Evolutionary conservation across 1,139 yeast species (phyloP).

Genomic region (Candida mesenterica): DNA sequence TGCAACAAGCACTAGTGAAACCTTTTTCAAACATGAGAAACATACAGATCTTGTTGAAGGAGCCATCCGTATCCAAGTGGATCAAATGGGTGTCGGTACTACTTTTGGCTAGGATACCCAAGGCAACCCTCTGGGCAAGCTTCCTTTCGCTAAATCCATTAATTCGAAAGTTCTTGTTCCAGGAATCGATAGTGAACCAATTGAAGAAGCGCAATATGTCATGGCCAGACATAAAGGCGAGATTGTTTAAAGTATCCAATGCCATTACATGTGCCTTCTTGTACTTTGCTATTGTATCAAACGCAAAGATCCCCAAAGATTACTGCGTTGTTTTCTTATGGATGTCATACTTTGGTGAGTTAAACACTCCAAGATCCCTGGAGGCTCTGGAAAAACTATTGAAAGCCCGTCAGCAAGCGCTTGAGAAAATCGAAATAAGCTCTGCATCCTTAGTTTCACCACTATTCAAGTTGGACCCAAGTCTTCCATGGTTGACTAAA

Average conservation of each 20-base stretch:
- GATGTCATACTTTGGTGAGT: conserved; percentile 32
- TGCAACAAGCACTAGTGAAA: too few species aligned
- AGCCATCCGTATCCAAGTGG: conserved; percentile 22
- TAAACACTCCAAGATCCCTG: conserved; percentile 37
- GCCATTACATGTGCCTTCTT: conserved; percentile 27
- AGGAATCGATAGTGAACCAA: conserved; percentile 1
- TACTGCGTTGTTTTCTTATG: conserved; percentile 37
- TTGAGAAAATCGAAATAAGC: conserved; percentile 4
- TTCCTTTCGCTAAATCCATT: conserved; percentile 35
- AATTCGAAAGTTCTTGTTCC: conserved; percentile 16
- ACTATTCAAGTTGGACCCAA: background rate
- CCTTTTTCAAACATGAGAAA: too few species aligned
- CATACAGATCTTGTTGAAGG: conserved; percentile 10
- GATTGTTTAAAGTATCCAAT: conserved; percentile 24
- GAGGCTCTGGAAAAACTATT: too few species aligned
- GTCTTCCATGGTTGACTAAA: conserved; percentile 12
- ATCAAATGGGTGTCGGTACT: conserved; percentile 31
- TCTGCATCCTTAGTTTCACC: background rate
- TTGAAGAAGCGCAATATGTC: background rate
- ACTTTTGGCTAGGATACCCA: conserved; percentile 23
- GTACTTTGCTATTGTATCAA: conserved; percentile 31
- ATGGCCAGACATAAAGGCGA: background rate
- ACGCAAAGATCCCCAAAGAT: conserved; percentile 36
- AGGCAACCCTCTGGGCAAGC: conserved; percentile 32
- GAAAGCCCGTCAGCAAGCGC: too few species aligned